Evolutionary conservation across 192 early-diverging fungal species (phyloP), one percentile per base, ranked within the genome.

Genomic region (Dispira simplex): DNA sequence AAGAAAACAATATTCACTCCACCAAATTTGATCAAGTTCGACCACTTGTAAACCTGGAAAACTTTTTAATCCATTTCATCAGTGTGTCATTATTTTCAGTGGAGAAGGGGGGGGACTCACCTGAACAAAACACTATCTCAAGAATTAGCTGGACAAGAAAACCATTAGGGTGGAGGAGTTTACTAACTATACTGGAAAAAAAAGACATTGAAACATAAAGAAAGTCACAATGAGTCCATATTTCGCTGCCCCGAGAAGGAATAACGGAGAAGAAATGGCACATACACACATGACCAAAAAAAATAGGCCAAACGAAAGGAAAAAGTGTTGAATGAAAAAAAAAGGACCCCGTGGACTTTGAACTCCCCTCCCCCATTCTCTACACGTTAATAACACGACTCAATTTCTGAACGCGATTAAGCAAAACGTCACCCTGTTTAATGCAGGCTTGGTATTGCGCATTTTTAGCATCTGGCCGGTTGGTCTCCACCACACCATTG

Each of bases 381-480:
- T 87, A 93, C 53, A 91, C 83, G 66, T 90, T 89, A 64, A 95
- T 89, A 62, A 98, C 90, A 45, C 95, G 83, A 47, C 87, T 88
- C 46, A 99, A 79, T 70, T 97, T 98, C 78, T 99, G 97, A 47
- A 99, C 82, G 62, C 91, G 83, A 72, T 91, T 99, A 63, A 99
- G 74, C 60, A 99, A 74, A 63, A 92, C 64, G 71, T 99, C 97
- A 16, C 97, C 95, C 73, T 95, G 89, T 75, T 97, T 99, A 72
- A 99, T 93, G 18, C 86, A 85, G 54, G 81, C 74, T 71, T 98
- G 95, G 75, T 98, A 99, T 76, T 99, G 95, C 18, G 91, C 91
- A 67, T 99, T 99, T 84, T 99, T 99, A 16, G 88, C 84, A 63
- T 99, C 97, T 4, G 95, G 93, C 63, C 97, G 82, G 79, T 98